Evolutionary conservation across 495 filamentous ascomycete species (phyloP), one percentile per base, ranked within the genome.

Genomic region (Penicillium angulare): DNA sequence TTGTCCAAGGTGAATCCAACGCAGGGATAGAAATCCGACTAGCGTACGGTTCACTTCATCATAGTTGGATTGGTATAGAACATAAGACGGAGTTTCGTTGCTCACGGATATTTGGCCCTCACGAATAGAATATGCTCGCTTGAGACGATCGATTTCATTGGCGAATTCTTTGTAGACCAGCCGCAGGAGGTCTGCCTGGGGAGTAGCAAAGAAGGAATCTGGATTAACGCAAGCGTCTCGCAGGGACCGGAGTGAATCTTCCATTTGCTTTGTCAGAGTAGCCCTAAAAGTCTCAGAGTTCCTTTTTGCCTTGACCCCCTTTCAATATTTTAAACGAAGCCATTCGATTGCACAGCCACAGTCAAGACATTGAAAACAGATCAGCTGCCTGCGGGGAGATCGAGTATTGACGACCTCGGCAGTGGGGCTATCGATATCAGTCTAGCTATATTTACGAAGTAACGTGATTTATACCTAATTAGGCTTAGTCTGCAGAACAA

Each of bases 21-120:
- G 52, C 13, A 59, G n/a, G 7, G 52, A 29, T 17, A 59, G 41
- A n/a, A 59, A 38, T 15, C 56, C 56, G 20, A 59, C 52, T 3
- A 59, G 29, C 4, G 52, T 52, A 10, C 56, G 43, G 20, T 59
- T 59, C 24, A 59, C 56, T 43, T 59, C 56, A 13, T 59, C 56
- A 24, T 52, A 52, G 15, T 59, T 31, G 15, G 55, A 29, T 12
- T 50, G 12, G 49, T 59, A 59, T n/a, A 59, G 27, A 4, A 52
- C 52, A 34, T 41, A 46, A 7, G 56, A 59, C 13, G 56, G 56
- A 5, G 56, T 52, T 1, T 35, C 34, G 2, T 15, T 45, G 15
- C 10, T 43, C 1, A 18, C 12, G 33, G 34, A 18, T 10, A 31
- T 26, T 33, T 52, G 45, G 10, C 40, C 31, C 8, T 53, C 49